A percentile compares a stretch with the other conserved stretches of the same genome.
Evolutionary conservation across 1,284 basidiomycete genomes (phyloP).

Genomic region (Heterobasidion irregulare): DNA sequence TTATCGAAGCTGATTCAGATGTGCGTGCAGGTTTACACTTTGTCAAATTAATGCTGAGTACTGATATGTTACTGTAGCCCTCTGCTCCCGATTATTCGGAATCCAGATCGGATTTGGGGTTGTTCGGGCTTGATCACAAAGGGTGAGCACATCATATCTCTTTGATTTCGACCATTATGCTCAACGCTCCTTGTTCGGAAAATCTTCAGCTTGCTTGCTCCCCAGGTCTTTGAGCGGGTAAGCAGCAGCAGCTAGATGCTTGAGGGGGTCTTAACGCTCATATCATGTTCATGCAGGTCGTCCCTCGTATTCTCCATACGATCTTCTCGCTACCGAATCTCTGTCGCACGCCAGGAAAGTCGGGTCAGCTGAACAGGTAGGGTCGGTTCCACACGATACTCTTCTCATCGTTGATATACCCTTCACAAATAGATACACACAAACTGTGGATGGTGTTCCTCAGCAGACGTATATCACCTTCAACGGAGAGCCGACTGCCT

Average conservation of each 20-base stretch:
- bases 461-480: constrained; percentile 16
- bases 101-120: background rate
- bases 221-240: constrained; percentile 35
- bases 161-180: background rate
- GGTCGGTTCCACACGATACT: background rate
- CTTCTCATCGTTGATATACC: background rate
- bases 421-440: constrained; percentile 11
- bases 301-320: constrained; percentile 34
- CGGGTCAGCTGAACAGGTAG: constrained; percentile 34
- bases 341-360: constrained; percentile 31
- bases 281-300: constrained; percentile 15
- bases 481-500: constrained; percentile 17
- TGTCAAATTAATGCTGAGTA: background rate
- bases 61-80: background rate
- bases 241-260: constrained; percentile 6
- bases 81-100: background rate
- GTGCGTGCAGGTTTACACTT: constrained; percentile 17
- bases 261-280: background rate
- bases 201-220: constrained; percentile 27
- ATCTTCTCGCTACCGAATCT: constrained; percentile 43
- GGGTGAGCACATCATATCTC: constrained; percentile 22
- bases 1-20: constrained; percentile 34
- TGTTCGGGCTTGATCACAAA: constrained; percentile 24
- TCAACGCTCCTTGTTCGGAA: too few species aligned
- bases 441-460: constrained; percentile 13